These are phyloP conservation scores for Fusarium pseudoanthophilum DNA, from an alignment of 2,329 filamentous ascomycete genomes.

Conservation along the genomic window DNA sequence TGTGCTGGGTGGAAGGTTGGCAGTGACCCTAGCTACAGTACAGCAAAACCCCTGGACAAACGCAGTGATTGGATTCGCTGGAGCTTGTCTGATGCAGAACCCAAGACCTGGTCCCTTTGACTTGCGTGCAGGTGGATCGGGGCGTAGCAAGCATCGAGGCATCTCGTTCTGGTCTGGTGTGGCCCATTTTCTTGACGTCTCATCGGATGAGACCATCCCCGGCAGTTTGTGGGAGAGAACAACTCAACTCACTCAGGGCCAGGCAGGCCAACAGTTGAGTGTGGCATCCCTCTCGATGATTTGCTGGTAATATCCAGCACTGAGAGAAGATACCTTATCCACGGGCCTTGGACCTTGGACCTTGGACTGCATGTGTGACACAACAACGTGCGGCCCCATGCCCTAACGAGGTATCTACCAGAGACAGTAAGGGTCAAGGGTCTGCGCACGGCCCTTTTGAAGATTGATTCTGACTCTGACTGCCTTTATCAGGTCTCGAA, in stretches of 20 bases:
- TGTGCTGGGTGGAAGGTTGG: constrained; percentile 33
- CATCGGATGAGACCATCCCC: constrained; percentile 22
- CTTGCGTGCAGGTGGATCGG: constrained; percentile 43
- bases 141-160: constrained; percentile 36
- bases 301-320: constrained; percentile 11
- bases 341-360: background rate
- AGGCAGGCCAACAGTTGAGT: constrained; percentile 2
- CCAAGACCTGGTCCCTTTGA: constrained; percentile 38
- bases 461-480: constrained; percentile 5
- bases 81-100: constrained; percentile 20
- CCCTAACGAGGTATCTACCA: constrained; percentile 39
- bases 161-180: constrained; percentile 14
- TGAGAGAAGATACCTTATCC: constrained; percentile 21
- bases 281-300: constrained; percentile 19
- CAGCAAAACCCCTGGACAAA: constrained; percentile 23
- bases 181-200: constrained; percentile 33
- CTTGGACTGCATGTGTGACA: constrained; percentile 36
- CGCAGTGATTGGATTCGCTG: constrained; percentile 34
- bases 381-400: constrained; percentile 42
- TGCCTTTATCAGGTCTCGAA: constrained; percentile 28
- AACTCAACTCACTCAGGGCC: constrained; percentile 1
- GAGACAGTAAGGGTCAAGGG: constrained; percentile 38
- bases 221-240: constrained; percentile 23
- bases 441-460: constrained; percentile 37
- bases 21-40: constrained; percentile 30